These are phyloP conservation scores for Coffea canephora DNA, from an alignment of 257 asterid species.

Conservation along the genomic window DNA sequence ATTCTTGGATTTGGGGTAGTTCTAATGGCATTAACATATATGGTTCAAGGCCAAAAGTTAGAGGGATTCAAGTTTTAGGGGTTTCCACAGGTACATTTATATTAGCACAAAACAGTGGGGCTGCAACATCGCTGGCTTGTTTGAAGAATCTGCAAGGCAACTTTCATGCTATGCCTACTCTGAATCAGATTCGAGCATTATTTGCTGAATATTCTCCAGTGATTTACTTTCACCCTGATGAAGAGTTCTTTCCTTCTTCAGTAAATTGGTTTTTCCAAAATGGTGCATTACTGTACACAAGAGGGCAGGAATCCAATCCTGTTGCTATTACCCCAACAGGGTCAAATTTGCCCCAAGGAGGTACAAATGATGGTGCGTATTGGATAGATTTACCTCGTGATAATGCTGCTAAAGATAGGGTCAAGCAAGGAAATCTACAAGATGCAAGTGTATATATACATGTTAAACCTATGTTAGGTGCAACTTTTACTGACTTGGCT, in stretches of 20 bases:
- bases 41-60: slow-evolving; percentile 41
- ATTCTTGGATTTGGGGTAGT: slow-evolving; percentile 55
- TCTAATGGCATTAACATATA: slow-evolving; percentile 34
- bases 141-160: slow-evolving; percentile 41
- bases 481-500: slow-evolving; percentile 58
- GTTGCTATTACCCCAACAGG: slow-evolving; percentile 40
- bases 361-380: slow-evolving; percentile 57
- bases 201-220: slow-evolving; percentile 51
- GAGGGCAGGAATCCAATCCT: slow-evolving; percentile 60
- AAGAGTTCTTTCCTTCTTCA: slow-evolving; percentile 61
- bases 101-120: slow-evolving; percentile 30
- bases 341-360: slow-evolving; percentile 74
- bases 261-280: slow-evolving; percentile 72
- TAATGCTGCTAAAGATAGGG: slow-evolving; percentile 37
- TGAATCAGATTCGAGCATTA: slow-evolving; percentile 49
- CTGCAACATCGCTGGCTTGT: slow-evolving; percentile 33
- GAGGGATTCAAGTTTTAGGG: slow-evolving; percentile 47
- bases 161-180: slow-evolving; percentile 53
- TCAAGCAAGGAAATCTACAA: slow-evolving; percentile 54
- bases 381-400: slow-evolving; percentile 77
- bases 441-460: slow-evolving; percentile 46
- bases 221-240: slow-evolving; percentile 70
- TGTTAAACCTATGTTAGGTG: slow-evolving; percentile 72
- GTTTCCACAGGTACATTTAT: slow-evolving; percentile 56
- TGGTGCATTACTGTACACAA: slow-evolving; percentile 60